Evolutionary conservation across 2,329 filamentous ascomycete genomes (phyloP).

Genomic region (Epichloe aotearoae): DNA sequence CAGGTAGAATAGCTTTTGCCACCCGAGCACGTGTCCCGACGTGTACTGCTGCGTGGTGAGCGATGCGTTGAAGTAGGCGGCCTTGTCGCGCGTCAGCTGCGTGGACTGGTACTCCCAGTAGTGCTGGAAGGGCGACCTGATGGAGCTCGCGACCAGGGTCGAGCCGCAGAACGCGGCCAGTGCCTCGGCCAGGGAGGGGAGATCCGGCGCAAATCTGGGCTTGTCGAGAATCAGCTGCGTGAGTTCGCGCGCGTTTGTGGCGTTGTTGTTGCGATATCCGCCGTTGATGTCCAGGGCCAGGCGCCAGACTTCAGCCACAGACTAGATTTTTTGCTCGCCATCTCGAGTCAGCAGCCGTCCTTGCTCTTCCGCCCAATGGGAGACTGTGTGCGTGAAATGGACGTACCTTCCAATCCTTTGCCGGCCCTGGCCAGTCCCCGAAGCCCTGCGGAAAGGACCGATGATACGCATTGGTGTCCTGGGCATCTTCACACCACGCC

Average conservation of each 20-base stretch:
- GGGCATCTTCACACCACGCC: slow-evolving; percentile 45
- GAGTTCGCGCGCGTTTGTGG: slow-evolving; percentile 42
- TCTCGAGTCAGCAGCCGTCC: not conserved
- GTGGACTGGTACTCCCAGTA: slow-evolving; percentile 29
- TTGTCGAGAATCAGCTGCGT: slow-evolving; percentile 37
- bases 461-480: slow-evolving; percentile 42
- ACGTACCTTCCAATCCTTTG: slow-evolving; percentile 35
- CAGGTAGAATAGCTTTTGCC: slow-evolving; percentile 55
- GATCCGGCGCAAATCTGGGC: slow-evolving; percentile 28
- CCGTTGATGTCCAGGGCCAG: slow-evolving; percentile 41
- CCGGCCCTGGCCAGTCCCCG: slow-evolving; percentile 19
- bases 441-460: slow-evolving; percentile 20
- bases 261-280: slow-evolving; percentile 40
- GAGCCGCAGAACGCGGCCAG: slow-evolving; percentile 56
- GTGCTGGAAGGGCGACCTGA: slow-evolving; percentile 47
- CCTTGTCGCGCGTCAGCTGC: slow-evolving; percentile 24
- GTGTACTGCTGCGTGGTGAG: slow-evolving; percentile 56
- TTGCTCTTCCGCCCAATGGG: too few species aligned
- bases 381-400: accelerated
- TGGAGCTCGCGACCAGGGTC: slow-evolving; percentile 48
- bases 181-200: slow-evolving; percentile 61
- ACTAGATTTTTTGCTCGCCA: slow-evolving; percentile 13
- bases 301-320: slow-evolving; percentile 41
- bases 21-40: slow-evolving; percentile 45
- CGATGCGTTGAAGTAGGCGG: slow-evolving; percentile 49